Evolutionary conservation across 2,329 filamentous ascomycete species (phyloP), one percentile per base, ranked within the genome.

Genomic region (Fusarium setosum): DNA sequence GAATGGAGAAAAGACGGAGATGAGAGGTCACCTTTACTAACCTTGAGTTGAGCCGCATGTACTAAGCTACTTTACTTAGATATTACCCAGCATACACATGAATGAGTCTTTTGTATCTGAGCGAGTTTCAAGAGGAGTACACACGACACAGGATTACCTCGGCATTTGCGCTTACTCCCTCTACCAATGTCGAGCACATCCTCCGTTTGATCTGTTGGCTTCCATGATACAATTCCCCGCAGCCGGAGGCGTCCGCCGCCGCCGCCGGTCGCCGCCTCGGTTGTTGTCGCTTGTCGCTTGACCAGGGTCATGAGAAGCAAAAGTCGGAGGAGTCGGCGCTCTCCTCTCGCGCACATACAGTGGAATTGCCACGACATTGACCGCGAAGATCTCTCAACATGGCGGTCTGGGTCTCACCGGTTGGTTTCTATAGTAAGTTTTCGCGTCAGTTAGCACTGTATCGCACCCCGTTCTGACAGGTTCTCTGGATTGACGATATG

Each of bases 361-460:
- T 41, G 41, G 29, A 52, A 18, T 52, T 29, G 32, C 35, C 47
- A 38, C 32, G 47, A 32, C 37, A 21, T 20, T 21, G 44, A 29
- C 38, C 9, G 18, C 20, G 18, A 23, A 20, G 17, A 15, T 31
- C 21, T 48, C 34, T 49, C 49, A 45, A 59, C 21, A 57, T 62
- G 57, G 65, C 65, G 65, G 65, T 68, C 65, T 61, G 65, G 49
- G 21, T 40, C 50, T 59, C 26, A 55, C 23, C 20, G 38, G 42
- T 15, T 8, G 18, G 59, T 38, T 38, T 52, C 53, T 63, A 60
- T 67, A 63, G 52, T 63, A 47, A 38, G 54, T 38, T 47, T 37
- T 5, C 20, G 13, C 41, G n/a, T 56, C 60, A 38, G 49, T 64
- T 67, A 56, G 41, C 65, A 68, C 65, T 68, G 65, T 68, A 68